Conservation (phyloP, 2,329 filamentous ascomycete species). For the Paecilomyces variotii region DNA sequence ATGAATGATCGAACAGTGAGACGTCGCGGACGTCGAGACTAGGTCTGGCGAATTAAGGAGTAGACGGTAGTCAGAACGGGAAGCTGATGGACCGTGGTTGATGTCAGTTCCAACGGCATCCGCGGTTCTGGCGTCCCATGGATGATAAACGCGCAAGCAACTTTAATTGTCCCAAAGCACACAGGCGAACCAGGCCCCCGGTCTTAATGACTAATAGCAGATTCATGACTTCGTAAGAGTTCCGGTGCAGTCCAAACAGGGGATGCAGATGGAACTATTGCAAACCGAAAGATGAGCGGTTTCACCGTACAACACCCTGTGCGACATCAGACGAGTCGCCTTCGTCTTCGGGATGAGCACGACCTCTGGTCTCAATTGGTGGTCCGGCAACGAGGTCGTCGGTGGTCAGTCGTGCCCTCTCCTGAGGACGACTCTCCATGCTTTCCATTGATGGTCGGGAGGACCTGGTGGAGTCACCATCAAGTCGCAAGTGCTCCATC, state of each 20-base stretch:
- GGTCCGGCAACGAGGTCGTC: not conserved
- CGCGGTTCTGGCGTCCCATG: not conserved
- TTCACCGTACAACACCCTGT: not conserved
- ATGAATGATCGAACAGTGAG: not conserved
- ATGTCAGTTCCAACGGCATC: not conserved
- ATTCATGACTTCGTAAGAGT: not conserved
- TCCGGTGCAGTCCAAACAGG: not conserved
- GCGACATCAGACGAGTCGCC: not conserved
- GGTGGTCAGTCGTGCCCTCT: not conserved
- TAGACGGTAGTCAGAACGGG: not conserved
- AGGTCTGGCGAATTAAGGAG: not conserved
- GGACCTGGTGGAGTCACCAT: not conserved
- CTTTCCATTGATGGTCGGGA: not conserved
- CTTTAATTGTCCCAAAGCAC: not conserved
- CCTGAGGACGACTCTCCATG: not conserved
- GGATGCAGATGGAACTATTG: not conserved
- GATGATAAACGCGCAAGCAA: not conserved
- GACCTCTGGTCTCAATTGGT: not conserved
- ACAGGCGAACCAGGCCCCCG: not conserved
- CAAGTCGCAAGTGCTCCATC: slow-evolving; percentile 19
- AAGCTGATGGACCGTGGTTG: not conserved
- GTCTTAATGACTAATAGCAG: not conserved
- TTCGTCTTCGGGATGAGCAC: not conserved
- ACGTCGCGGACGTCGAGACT: not conserved
- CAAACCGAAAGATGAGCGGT: not conserved